phyloP scores from a whole-genome alignment of 176 grass and related monocot genomes.

The Musa itinerans region DNA sequence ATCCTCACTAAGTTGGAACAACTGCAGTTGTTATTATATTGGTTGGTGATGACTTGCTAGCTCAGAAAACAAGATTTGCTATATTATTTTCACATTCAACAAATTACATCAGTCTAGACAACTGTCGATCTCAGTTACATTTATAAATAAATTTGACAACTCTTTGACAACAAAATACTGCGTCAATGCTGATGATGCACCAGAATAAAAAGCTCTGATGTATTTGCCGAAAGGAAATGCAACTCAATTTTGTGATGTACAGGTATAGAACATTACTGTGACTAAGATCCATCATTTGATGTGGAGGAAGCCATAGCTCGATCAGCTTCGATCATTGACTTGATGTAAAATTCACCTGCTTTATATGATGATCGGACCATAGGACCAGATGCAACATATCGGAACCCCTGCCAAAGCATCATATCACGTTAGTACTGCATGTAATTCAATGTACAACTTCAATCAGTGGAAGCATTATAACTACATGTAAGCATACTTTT shows the following conservation, averaged over 20 bases:
- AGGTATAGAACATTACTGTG: not conserved
- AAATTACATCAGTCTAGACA: too few relatives aligned
- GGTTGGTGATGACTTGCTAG: too few relatives aligned
- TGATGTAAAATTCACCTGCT: slow-evolving; percentile 92
- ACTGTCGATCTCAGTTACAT: too few relatives aligned
- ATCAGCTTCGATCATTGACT: slow-evolving; percentile 87
- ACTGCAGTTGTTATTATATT: too few relatives aligned
- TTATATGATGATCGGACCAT: slow-evolving; percentile 96
- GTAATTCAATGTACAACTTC: not conserved
- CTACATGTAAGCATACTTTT: too few relatives aligned
- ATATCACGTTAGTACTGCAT: not conserved
- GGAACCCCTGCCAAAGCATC: slow-evolving; percentile 57
- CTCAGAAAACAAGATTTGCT: too few relatives aligned
- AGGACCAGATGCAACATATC: slow-evolving; percentile 83
- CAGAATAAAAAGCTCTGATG: not conserved
- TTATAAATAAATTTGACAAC: not conserved
- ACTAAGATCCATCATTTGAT: not conserved
- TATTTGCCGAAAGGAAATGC: not conserved
- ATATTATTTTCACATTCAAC: too few relatives aligned
- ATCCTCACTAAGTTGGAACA: too few relatives aligned
- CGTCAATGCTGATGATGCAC: not conserved
- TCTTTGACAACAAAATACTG: not conserved
- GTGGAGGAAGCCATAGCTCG: slow-evolving; percentile 27
- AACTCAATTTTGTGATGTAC: not conserved
- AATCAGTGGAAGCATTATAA: not conserved